These are phyloP conservation scores for Fraxinus xanthoxyloides DNA, from an alignment of 305 asterid genomes.

Conservation along the genomic window DNA sequence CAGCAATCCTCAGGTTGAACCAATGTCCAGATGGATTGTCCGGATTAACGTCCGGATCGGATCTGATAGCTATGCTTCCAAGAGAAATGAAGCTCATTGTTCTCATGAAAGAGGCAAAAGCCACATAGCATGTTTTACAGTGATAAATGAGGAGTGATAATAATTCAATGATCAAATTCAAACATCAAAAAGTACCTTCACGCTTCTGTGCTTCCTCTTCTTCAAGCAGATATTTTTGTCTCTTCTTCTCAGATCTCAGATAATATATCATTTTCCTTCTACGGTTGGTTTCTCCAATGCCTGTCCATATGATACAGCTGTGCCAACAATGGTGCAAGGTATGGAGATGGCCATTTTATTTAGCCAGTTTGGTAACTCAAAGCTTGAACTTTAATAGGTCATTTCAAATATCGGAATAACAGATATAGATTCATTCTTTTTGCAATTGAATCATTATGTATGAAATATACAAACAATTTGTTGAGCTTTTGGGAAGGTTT, in stretches of 20 bases:
- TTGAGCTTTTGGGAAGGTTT: background rate
- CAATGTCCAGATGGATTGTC: no score
- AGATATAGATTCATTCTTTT: background rate
- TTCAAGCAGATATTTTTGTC: conserved; percentile 57
- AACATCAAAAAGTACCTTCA: conserved; percentile 57
- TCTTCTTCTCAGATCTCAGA: conserved; percentile 66
- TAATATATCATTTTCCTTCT: conserved; percentile 60
- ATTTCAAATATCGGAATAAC: background rate
- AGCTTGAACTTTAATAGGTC: conserved; percentile 44
- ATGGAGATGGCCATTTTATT: conserved; percentile 90
- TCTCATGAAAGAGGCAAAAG: background rate
- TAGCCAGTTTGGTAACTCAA: conserved; percentile 70
- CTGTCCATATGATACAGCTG: conserved; percentile 75
- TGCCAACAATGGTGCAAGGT: conserved; percentile 87
- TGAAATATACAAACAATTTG: background rate
- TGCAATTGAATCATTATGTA: background rate
- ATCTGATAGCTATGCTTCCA: no score
- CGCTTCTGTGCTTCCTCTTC: conserved; percentile 83
- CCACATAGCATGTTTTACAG: background rate
- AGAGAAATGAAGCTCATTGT: background rate
- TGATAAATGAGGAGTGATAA: background rate
- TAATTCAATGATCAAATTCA: background rate
- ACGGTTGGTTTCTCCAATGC: conserved; percentile 52
- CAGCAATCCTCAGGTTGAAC: no score
- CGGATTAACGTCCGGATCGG: no score